These are phyloP conservation scores for Pythium chondricola DNA, from an alignment of 352 stramenopile genomes.

Conservation along the genomic window DNA sequence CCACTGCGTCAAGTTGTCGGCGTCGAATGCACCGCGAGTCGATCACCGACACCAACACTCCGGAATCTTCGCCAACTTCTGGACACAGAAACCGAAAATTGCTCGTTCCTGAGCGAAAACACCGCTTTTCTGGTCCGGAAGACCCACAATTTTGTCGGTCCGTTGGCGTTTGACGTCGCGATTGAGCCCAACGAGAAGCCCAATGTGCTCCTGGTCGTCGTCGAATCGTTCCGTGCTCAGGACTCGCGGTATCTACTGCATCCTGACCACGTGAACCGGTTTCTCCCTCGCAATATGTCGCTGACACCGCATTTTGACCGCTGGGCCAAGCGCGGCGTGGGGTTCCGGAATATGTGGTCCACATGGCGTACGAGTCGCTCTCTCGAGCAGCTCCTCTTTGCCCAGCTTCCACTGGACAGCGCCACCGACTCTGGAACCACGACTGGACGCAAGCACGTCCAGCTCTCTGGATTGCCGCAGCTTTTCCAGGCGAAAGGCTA, in stretches of 20 bases:
- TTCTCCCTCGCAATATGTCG: constrained; percentile 40
- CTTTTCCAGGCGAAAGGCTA: constrained; percentile 54
- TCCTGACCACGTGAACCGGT: constrained; percentile 14
- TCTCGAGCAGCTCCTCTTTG: constrained; percentile 58
- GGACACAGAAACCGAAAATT: constrained; percentile 39
- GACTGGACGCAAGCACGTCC: constrained; percentile 21
- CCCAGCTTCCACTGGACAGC: constrained; percentile 57
- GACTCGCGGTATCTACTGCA: constrained; percentile 51
- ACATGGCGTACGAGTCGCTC: constrained; percentile 63
- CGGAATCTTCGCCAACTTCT: constrained; percentile 31
- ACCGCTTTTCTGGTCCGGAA: constrained; percentile 33
- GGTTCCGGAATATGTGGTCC: constrained; percentile 58
- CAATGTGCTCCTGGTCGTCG: constrained; percentile 58
- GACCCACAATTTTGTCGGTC: constrained; percentile 41
- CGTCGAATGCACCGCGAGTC: constrained; percentile 20
- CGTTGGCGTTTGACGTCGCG: constrained; percentile 46
- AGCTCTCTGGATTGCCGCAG: constrained; percentile 46
- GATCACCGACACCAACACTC: constrained; percentile 10
- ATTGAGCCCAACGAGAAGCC: constrained; percentile 30
- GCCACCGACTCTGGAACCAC: constrained; percentile 45
- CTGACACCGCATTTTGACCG: constrained; percentile 58
- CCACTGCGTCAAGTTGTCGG: constrained; percentile 27
- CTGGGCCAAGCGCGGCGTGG: constrained; percentile 44
- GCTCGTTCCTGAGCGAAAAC: constrained; percentile 27
- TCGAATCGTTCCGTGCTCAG: constrained; percentile 58